Evolutionary conservation across 2,329 filamentous ascomycete genomes (phyloP), one percentile per base, ranked within the genome.

Genomic region (Cryphonectria radicalis): DNA sequence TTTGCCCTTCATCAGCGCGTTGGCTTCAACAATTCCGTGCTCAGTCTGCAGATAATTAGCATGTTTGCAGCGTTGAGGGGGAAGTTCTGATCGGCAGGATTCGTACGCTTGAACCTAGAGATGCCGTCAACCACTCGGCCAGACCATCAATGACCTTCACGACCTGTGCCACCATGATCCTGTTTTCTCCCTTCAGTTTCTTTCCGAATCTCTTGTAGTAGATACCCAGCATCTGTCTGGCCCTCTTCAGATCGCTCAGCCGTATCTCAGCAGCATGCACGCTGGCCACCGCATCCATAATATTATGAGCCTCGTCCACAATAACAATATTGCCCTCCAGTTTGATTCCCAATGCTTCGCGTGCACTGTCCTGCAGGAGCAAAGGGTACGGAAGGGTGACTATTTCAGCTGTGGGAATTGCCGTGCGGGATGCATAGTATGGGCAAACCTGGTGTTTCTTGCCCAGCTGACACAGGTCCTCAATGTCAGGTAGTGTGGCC

Each of bases 241-340:
- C 93, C 71, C 88, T 87, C 66, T 89, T 89, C 25, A 98, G 83
- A 73, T 98, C 94, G 37, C 84, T 83, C 4, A 97, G 83, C 2
- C 89, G 89, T 28, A 98, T 87, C 50, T 92, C 89, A 0, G 93
- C 89, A 0, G 95, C 95, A 79, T 98, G 91, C 46, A 97, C 96
- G 63, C 91, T 92, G 22, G 93, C 89, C 63, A 99, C 93, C 0
- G 95, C 94, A 79, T 98, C 95, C 92, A 98, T 97, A 67, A 99
- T 88, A 78, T 99, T 99, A 79, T 99, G 96, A 0, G 96, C 96
- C 83, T 99, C 96, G 76, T 99, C 96, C 64, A 99, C 93, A 37
- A 99, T 92, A n/a, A 99, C 90, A 0, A 99, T 86, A 77, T 97
- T 96, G 6, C 91, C 90, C 76, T 97, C 94, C 11, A 99, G 82